Evolutionary conservation across 805 yeast species (phyloP), one percentile per base, ranked within the genome.

Genomic region (Candida pseudofarinosa): DNA sequence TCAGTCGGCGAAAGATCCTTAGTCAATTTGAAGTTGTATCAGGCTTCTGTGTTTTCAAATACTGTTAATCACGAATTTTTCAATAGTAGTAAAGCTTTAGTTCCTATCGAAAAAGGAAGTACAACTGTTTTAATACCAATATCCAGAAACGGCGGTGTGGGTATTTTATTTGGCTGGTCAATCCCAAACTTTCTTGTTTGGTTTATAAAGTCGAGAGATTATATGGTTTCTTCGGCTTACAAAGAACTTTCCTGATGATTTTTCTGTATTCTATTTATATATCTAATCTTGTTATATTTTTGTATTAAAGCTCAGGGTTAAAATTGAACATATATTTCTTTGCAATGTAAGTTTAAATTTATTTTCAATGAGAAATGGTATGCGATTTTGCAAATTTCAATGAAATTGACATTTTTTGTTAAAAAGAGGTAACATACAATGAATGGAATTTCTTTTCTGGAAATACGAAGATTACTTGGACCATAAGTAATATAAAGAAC

Each of bases 111-210:
- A 7, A 34, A 20, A n/a, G 44, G 34, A 4, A 14, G 38, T 1
- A 41, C 49, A 4, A 55, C 58, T 7, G 42, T 50, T 5, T 13
- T 63, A 4, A 54, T 66, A 7, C 73, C 73, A 7, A 54, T 68
- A 26, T 62, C 69, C 4, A 59, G 52, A 34, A 46, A 53, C 2
- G 67, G 65, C n/a, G 73, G 73, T 30, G 65, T 66, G 31, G 71
- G 69, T 13, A 33, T 53, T 13, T 18, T 53, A 0, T 63, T 50
- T 44, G 71, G 71, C 8, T 54, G 51, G 44, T 19, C 44, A 2
- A 41, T 55, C 14, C 71, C 72, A 1, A 59, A 41, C 32, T 63
- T 66, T 40, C 13, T 65, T 4, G 64, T 64, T 12, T 42, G 45
- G 38, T 6, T 48, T 17, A 10, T 56, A 34, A 68, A 68, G 46